Percentiles rank a stretch among this genome's conserved stretches.
Evolutionary conservation across 2,329 filamentous ascomycete genomes (phyloP).

Genomic region (Tolypocladium ophioglossoides): DNA sequence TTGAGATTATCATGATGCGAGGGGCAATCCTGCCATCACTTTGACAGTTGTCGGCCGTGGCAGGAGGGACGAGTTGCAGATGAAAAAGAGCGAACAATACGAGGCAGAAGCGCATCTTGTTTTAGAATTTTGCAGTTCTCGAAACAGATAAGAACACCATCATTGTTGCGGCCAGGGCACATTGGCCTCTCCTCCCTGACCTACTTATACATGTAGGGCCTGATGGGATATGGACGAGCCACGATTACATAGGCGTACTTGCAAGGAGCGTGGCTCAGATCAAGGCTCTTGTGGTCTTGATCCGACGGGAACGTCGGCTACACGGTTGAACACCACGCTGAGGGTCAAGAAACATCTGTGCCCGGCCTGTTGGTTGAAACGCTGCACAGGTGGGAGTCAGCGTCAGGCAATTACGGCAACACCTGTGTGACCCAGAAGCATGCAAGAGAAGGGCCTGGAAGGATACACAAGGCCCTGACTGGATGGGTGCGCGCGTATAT

Average conservation of each 20-base stretch:
- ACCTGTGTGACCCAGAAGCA: too few relatives aligned
- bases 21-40: slow-evolving; percentile 28
- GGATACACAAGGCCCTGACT: background rate
- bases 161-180: background rate
- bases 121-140: background rate
- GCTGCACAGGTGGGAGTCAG: background rate
- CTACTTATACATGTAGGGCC: background rate
- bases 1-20: slow-evolving; percentile 36
- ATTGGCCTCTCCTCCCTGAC: background rate
- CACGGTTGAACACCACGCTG: background rate
- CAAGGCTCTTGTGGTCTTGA: background rate
- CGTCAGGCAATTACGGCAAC: background rate
- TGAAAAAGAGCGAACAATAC: background rate
- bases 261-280: background rate
- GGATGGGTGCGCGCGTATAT: background rate
- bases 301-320: background rate
- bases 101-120: background rate
- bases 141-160: background rate
- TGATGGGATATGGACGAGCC: background rate
- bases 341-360: background rate
- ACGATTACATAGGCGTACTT: background rate
- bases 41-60: background rate
- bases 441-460: background rate
- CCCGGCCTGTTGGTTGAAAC: background rate
- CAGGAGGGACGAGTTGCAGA: background rate